These are phyloP conservation scores for Trichoderma hamatum DNA, from an alignment of 2,329 filamentous ascomycete species.

Conservation along the genomic window DNA sequence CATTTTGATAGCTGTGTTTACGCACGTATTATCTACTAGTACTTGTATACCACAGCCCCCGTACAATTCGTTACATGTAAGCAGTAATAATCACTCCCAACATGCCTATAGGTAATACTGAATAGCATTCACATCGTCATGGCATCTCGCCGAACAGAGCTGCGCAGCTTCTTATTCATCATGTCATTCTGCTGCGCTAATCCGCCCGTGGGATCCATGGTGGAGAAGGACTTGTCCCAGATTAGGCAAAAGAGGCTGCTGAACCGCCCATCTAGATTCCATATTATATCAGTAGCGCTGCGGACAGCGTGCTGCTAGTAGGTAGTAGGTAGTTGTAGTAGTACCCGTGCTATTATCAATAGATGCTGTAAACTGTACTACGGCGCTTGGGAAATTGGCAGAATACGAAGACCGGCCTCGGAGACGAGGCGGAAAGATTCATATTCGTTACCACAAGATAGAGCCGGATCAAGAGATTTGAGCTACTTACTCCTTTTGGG, in stretches of 20 bases:
- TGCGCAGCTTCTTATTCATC: neutral
- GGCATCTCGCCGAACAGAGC: neutral
- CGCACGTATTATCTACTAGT: too few relatives aligned
- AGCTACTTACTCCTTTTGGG: neutral
- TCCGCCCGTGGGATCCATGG: conserved; percentile 6
- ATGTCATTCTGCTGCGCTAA: conserved; percentile 15
- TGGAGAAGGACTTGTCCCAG: conserved; percentile 23
- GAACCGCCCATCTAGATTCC: conserved; percentile 1
- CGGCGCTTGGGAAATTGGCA: neutral
- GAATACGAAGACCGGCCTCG: neutral
- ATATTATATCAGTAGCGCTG: neutral
- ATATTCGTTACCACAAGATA: neutral
- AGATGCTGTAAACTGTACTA: neutral
- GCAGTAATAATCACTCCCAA: neutral
- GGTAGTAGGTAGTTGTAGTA: neutral
- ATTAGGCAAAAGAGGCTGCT: conserved; percentile 23
- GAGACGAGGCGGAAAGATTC: neutral
- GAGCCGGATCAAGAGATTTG: neutral
- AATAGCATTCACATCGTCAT: neutral
- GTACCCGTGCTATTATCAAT: neutral
- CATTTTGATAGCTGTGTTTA: neutral
- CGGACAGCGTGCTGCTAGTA: neutral
- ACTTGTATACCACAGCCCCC: neutral
- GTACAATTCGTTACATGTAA: neutral
- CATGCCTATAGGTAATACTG: neutral